Base-by-base conservation (phyloP, 768 basidiomycete species). In the Trichaptum fuscoviolaceum region DNA sequence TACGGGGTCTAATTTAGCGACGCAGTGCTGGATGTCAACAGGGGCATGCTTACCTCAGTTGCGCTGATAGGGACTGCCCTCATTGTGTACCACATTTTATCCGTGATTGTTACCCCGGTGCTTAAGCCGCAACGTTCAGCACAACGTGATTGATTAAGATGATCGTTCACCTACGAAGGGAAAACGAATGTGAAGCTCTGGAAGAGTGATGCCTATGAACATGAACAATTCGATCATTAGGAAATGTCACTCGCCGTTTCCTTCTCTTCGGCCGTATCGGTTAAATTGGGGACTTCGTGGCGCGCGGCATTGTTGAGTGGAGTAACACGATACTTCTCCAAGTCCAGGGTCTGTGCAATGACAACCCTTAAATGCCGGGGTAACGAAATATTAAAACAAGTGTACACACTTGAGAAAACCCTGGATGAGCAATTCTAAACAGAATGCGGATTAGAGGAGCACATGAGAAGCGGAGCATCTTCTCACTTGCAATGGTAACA, bases 101-200 rank as follows among this genome's bases (percentile, higher is more conserved):
- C 59, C 25, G 59, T 61, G 2, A 61, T 23, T 7, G 59, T 61
- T 9, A 61, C 59, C 15, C 59, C 59, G 2, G 59, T 61, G 59
- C 59, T 61, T 12, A 61, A 12, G 18, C 12, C 20, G 30, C 15
- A 12, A 20, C 2, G 12, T 12, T 25, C 59, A 61, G 24, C 15
- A 25, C 3, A 61, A 17, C 58, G 24, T 9, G 3, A 24, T 20
- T 61, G 10, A 3, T 17, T 2, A 18, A 61, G 59, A 15, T 18
- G 23, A 15, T 61, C 10, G 23, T 61, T 61, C 10, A 61, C 59
- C 3, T 18, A 61, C 59, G 59, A 25, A 15, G 67, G 67, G 30
- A 67, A 58, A 18, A 64, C 26, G 42, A 67, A 67, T 24, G 66
- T 67, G 42, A 67, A 67, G 20, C 20, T 67, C 34, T 63, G 65